phyloP scores from a whole-genome alignment of 1,284 basidiomycete genomes.

The Ganoderma lucidum region DNA sequence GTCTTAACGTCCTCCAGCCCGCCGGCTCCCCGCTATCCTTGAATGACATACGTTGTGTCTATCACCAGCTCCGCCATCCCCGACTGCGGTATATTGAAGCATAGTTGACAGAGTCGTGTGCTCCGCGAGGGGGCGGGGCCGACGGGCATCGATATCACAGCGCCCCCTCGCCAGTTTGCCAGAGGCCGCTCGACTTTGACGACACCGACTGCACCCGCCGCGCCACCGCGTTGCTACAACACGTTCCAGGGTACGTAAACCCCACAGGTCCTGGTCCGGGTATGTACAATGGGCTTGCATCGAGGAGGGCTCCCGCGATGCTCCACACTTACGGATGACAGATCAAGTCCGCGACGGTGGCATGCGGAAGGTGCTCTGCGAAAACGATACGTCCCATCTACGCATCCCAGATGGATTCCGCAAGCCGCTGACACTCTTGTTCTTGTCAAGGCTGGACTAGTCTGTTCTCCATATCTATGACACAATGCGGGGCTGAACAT shows the following conservation, averaged over 20 bases:
- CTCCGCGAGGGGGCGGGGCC: neutral
- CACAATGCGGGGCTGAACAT: neutral
- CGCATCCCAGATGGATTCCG: neutral
- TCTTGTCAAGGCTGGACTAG: neutral
- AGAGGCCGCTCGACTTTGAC: neutral
- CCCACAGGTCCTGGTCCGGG: neutral
- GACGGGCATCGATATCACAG: neutral
- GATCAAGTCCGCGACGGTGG: neutral
- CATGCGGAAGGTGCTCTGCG: neutral
- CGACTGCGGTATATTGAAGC: neutral
- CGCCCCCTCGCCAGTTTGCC: neutral
- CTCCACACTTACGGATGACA: neutral
- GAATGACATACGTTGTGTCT: neutral
- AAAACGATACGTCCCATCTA: neutral
- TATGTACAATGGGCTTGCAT: neutral
- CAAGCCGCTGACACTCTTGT: neutral
- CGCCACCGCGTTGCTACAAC: neutral
- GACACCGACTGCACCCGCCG: neutral
- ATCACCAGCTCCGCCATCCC: neutral
- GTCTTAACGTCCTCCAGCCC: neutral
- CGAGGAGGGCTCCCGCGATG: neutral
- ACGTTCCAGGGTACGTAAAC: neutral
- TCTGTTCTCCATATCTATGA: neutral
- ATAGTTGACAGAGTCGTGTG: slow-evolving; percentile 4
- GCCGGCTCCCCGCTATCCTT: neutral